Conservation (phyloP, 202 grass and related monocot species). For the Hordeum pubiflorum region DNA sequence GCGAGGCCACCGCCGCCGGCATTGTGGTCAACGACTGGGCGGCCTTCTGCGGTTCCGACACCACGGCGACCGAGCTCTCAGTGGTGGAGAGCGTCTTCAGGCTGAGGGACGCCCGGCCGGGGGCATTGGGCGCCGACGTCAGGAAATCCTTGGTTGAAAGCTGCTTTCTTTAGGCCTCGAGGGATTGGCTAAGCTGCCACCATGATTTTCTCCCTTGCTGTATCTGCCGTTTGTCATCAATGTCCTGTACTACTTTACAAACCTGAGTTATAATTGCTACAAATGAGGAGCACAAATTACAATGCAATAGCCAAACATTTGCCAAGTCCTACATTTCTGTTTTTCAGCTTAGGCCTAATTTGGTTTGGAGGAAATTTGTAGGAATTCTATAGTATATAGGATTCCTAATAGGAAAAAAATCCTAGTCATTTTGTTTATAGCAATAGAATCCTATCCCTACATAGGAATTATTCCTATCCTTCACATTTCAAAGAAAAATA, state of each 20-base stretch:
- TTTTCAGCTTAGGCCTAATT: background rate
- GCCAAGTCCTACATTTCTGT: background rate
- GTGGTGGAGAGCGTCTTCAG: conserved; percentile 59
- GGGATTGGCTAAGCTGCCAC: too few species aligned
- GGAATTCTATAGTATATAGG: too few species aligned
- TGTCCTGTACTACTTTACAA: too few species aligned
- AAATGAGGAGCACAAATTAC: background rate
- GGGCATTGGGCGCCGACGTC: conserved; percentile 27
- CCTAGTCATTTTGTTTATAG: too few species aligned
- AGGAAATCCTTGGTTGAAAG: conserved; percentile 16
- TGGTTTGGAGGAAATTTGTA: too few species aligned
- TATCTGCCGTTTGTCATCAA: too few species aligned
- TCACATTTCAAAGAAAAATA: too few species aligned
- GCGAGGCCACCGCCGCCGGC: conserved; percentile 42
- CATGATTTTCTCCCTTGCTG: too few species aligned
- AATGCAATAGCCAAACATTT: background rate
- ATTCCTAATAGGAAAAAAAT: too few species aligned
- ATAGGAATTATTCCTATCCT: too few species aligned
- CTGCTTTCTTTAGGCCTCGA: background rate
- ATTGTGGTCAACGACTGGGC: conserved; percentile 58
- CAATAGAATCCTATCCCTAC: too few species aligned
- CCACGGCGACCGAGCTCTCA: conserved; percentile 55
- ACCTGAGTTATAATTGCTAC: background rate
- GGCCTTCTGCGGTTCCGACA: conserved; percentile 69
- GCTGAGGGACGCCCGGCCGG: conserved; percentile 35